Percentiles rank a stretch among this genome's conserved stretches.
Evolutionary conservation across 129 eudicot genomes (phyloP).

Genomic region (Apium graveolens): DNA sequence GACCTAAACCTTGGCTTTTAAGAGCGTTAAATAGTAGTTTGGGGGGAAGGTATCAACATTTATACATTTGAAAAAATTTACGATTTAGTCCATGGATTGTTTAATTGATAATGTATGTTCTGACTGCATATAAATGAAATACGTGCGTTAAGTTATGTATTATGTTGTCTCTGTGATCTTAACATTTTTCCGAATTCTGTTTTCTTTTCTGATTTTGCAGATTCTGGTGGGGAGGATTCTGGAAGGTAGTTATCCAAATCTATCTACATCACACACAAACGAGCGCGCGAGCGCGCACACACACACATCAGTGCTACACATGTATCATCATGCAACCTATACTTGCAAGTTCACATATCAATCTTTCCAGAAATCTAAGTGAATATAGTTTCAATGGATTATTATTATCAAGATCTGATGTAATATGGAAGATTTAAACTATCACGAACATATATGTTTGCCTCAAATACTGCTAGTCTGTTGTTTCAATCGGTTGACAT

Average conservation of each 20-base stretch:
- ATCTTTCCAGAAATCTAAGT: not conserved
- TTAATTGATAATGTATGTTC: too few relatives aligned
- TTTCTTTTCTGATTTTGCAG: constrained; percentile 22
- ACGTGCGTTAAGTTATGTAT: too few relatives aligned
- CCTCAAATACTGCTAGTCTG: not conserved
- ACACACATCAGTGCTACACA: not conserved
- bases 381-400: not conserved
- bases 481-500: not conserved
- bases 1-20: constrained; percentile 83
- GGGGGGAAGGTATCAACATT: constrained; percentile 67
- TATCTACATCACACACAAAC: too few relatives aligned
- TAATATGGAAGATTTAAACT: not conserved
- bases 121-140: not conserved
- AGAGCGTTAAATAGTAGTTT: constrained; percentile 80
- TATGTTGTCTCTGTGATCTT: not conserved
- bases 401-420: not conserved
- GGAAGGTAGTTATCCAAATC: constrained; percentile 41
- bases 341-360: not conserved
- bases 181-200: constrained; percentile 9
- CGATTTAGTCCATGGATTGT: not conserved
- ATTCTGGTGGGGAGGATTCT: constrained; percentile 88
- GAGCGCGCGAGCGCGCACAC: not conserved
- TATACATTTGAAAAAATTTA: not conserved
- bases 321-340: not conserved
- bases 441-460: not conserved